phyloP scores from a whole-genome alignment of 2,329 filamentous ascomycete species.

The Fonsecaea multimorphosa region DNA sequence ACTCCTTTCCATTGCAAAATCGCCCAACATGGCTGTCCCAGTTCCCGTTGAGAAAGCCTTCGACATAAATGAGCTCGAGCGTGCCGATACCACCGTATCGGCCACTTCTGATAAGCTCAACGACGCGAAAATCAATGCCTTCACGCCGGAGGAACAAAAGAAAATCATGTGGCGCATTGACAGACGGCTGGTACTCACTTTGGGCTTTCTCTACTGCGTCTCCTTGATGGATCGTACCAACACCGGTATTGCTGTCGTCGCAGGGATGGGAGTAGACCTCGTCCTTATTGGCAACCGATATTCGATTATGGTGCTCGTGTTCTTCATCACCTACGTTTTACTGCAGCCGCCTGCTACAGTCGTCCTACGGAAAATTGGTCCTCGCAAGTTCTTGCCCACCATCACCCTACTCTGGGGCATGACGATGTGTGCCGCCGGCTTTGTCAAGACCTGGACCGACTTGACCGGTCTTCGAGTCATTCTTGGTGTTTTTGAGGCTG shows the following conservation, averaged over 20 bases:
- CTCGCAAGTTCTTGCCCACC: slow-evolving; percentile 32
- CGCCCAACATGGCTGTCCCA: slow-evolving; percentile 17
- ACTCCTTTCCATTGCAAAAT: neutral
- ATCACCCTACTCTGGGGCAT: slow-evolving; percentile 14
- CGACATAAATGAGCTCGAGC: slow-evolving; percentile 30
- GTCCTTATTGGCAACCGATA: slow-evolving; percentile 40
- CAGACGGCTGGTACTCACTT: slow-evolving; percentile 65
- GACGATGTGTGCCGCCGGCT: slow-evolving; percentile 46
- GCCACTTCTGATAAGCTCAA: slow-evolving; percentile 25
- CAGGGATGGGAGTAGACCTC: slow-evolving; percentile 53
- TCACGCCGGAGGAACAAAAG: slow-evolving; percentile 60
- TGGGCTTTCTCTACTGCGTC: slow-evolving; percentile 73
- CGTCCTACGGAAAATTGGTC: slow-evolving; percentile 69
- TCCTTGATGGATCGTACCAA: slow-evolving; percentile 85
- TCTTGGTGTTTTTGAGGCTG: slow-evolving; percentile 21
- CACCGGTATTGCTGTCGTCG: slow-evolving; percentile 72
- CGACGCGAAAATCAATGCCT: slow-evolving; percentile 47
- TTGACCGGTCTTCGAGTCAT: slow-evolving; percentile 16
- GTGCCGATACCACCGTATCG: slow-evolving; percentile 23
- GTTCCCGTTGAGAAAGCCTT: slow-evolving; percentile 24
- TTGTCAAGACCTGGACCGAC: slow-evolving; percentile 16
- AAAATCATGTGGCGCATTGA: slow-evolving; percentile 74
- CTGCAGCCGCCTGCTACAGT: slow-evolving; percentile 76
- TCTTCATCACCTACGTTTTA: slow-evolving; percentile 75
- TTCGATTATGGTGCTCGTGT: slow-evolving; percentile 72